A percentile compares a stretch with the other conserved stretches of the same genome.
Evolutionary conservation across 768 basidiomycete species (phyloP).

Genomic region (Suillus discolor): DNA sequence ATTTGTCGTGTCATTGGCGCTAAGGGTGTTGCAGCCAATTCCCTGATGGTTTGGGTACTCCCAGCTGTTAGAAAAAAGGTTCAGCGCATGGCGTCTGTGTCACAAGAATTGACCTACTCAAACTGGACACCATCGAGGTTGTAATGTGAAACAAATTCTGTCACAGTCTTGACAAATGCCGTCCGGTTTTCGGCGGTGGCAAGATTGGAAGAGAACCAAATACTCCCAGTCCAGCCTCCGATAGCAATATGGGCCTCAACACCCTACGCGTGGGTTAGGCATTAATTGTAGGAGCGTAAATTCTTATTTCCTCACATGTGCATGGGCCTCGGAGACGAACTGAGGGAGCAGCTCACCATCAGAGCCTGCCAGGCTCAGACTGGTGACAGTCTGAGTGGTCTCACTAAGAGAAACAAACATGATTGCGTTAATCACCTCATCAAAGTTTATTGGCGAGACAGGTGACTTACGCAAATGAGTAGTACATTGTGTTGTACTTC

Average conservation of each 20-base stretch:
- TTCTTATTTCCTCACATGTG: conserved; percentile 31
- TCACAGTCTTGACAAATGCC: conserved; percentile 54
- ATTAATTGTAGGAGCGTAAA: not conserved
- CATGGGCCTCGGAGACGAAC: conserved; percentile 53
- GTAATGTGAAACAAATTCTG: conserved; percentile 47
- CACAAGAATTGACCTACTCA: conserved; percentile 39
- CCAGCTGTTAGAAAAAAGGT: not conserved
- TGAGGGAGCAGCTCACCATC: conserved; percentile 52
- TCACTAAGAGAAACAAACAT: conserved; percentile 24
- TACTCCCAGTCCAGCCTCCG: conserved; percentile 64
- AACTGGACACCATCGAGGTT: conserved; percentile 61
- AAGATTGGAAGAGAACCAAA: conserved; percentile 56
- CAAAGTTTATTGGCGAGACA: not conserved
- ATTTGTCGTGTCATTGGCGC: conserved; percentile 65
- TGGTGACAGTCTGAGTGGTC: conserved; percentile 36
- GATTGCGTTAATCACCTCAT: not conserved
- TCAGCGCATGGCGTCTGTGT: not conserved
- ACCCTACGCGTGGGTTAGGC: conserved; percentile 32
- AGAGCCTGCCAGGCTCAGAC: conserved; percentile 40
- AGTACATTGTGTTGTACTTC: conserved; percentile 73
- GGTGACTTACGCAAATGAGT: conserved; percentile 60
- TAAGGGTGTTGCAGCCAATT: conserved; percentile 67
- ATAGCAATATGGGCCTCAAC: conserved; percentile 56
- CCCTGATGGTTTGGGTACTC: conserved; percentile 73
- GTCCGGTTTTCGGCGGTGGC: conserved; percentile 53